Evolutionary conservation across 257 asterid species (phyloP), one percentile per base, ranked within the genome.

Genomic region (Przewalskia tangutica): DNA sequence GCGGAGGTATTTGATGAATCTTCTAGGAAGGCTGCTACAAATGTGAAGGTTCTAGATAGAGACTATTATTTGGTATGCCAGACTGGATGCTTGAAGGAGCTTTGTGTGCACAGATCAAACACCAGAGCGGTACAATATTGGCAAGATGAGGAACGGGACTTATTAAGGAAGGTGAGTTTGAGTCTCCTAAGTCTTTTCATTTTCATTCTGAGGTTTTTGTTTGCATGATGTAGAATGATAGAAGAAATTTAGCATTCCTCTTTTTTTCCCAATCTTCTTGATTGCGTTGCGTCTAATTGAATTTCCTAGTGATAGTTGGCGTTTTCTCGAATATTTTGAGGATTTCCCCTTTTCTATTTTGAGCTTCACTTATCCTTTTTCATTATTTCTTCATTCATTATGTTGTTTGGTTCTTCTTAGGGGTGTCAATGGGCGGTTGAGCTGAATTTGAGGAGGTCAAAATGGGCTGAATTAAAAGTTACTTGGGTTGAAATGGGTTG

Each of bases 1-100:
- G 82, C 86, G 64, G 89, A 88, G 86, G 87, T 88, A 36, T 62
- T 88, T 77, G 85, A 80, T 17, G 68, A 79, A 73, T 80, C 34
- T 42, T 83, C 87, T 23, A 86, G 91, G 91, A 88, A 85, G 65
- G 76, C 81, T 87, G 91, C 89, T n/a, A 86, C 85, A 23, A 85
- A 86, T 46, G 73, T 86, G 6, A 86, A 79, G 85, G 87, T 88
- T 77, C 80, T 86, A 46, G 62, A 64, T 60, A 79, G 44, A 14
- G 77, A 82, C 64, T 55, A 75, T 14, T 82, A 81, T 65, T 64
- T 86, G 81, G 88, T 86, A 51, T 68, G 84, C 68, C 81, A 83
- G 56, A 87, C 79, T 53, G 89, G 89, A 62, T 85, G 84, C n/a
- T 34, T 73, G 40, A 78, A 82, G 18, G 87, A 86, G 71, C 81